A percentile compares a stretch with the other conserved stretches of the same genome.
Evolutionary conservation across 306 rosid genomes (phyloP).

Genomic region (Vicia faba): DNA sequence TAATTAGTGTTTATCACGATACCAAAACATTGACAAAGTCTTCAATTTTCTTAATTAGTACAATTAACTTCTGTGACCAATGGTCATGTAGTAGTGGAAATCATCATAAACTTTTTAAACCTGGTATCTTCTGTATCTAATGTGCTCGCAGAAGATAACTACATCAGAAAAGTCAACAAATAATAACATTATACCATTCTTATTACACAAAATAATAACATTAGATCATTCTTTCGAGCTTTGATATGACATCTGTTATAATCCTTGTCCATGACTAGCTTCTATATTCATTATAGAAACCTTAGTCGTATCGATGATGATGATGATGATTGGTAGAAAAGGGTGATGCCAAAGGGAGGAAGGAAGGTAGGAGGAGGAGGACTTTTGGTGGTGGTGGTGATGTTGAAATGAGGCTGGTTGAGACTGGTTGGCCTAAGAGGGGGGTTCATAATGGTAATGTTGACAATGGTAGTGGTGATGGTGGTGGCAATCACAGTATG

Average conservation of each 20-base stretch:
- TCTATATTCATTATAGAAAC: background rate
- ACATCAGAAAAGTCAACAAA: background rate
- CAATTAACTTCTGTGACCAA: no score
- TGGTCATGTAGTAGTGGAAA: no score
- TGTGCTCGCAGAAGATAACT: no score
- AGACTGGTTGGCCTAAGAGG: no score
- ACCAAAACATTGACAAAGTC: no score
- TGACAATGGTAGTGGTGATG: background rate
- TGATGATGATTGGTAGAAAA: constrained; percentile 53
- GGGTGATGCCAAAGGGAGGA: background rate
- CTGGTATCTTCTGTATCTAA: no score
- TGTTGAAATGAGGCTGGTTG: constrained; percentile 31
- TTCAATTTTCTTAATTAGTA: no score
- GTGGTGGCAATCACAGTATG: background rate
- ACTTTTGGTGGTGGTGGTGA: constrained; percentile 25
- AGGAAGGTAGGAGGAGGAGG: constrained; percentile 34
- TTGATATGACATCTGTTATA: background rate
- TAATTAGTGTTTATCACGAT: no score
- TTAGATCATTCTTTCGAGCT: no score
- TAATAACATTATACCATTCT: no score
- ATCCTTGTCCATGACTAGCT: background rate
- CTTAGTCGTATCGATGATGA: background rate
- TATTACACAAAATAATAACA: no score
- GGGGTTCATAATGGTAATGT: constrained; percentile 28
- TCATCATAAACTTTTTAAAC: no score